These are phyloP conservation scores for Ogataea neopini DNA, from an alignment of 805 yeast species.

Conservation along the genomic window DNA sequence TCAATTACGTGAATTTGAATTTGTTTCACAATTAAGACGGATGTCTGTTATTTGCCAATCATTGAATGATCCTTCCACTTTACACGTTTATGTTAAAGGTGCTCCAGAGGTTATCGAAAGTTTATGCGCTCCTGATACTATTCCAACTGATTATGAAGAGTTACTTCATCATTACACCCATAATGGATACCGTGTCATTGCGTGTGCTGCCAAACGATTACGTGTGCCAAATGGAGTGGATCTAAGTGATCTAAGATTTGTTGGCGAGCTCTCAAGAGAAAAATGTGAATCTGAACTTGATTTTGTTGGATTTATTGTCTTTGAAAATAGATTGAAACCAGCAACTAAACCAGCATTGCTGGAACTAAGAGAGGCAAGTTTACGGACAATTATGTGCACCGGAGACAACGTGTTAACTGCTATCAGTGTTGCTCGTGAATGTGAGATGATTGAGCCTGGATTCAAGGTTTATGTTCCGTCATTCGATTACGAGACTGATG, in stretches of 20 bases:
- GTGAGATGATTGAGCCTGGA: conserved; percentile 56
- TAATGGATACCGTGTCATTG: conserved; percentile 92
- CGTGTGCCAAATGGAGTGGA: conserved; percentile 19
- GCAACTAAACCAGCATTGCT: conserved; percentile 62
- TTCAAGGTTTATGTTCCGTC: conserved; percentile 62
- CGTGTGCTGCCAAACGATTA: conserved; percentile 68
- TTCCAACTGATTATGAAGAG: conserved; percentile 76
- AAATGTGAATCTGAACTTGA: conserved; percentile 67
- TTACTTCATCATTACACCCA: conserved; percentile 84
- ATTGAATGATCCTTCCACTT: conserved; percentile 31
- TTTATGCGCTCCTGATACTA: conserved; percentile 67
- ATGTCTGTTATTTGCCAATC: conserved; percentile 80
- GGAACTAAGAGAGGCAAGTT: conserved; percentile 62
- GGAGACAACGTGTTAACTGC: conserved; percentile 97
- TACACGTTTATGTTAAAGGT: conserved; percentile 78
- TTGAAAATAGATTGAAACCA: conserved; percentile 85
- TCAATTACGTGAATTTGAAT: conserved; percentile 66
- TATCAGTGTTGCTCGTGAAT: conserved; percentile 86
- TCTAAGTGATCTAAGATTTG: conserved; percentile 45
- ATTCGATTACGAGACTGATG: conserved; percentile 39
- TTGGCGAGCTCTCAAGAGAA: conserved; percentile 56
- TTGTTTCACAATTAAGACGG: conserved; percentile 79
- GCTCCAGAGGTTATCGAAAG: conserved; percentile 93
- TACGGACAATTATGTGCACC: conserved; percentile 93
- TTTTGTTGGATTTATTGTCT: conserved; percentile 86